phyloP scores from a whole-genome alignment of 2,329 filamentous ascomycete genomes.

The Capronia epimyces region DNA sequence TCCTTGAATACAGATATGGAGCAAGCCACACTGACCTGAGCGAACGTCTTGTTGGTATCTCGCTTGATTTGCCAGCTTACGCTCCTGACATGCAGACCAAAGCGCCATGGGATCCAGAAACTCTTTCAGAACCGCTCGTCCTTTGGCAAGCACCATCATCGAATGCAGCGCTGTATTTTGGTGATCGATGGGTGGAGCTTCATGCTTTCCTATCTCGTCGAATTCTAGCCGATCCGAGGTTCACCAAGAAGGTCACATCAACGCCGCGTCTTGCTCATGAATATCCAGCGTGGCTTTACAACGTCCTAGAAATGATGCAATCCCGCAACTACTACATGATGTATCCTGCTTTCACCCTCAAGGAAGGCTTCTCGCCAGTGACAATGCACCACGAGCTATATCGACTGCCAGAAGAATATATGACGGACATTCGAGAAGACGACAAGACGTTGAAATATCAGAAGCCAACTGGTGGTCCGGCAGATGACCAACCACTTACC shows the following conservation, averaged over 20 bases:
- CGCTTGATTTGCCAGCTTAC: conserved; percentile 64
- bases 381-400: conserved; percentile 73
- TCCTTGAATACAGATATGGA: conserved; percentile 75
- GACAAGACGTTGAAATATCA: not conserved
- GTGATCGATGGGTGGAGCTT: conserved; percentile 79
- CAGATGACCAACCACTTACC: conserved; percentile 12
- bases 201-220: conserved; percentile 70
- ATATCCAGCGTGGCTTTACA: conserved; percentile 72
- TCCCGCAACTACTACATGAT: conserved; percentile 71
- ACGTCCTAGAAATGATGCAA: conserved; percentile 68
- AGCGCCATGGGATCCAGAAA: conserved; percentile 43
- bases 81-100: conserved; percentile 56
- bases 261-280: conserved; percentile 54
- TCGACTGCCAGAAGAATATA: conserved; percentile 62
- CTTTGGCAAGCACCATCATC: conserved; percentile 81
- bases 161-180: conserved; percentile 75
- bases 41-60: conserved; percentile 67
- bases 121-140: conserved; percentile 52
- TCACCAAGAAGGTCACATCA: conserved; percentile 15
- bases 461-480: not conserved
- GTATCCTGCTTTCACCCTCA: conserved; percentile 59
- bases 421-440: conserved; percentile 2
- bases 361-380: conserved; percentile 53
- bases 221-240: conserved; percentile 37
- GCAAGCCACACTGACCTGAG: conserved; percentile 34